A percentile compares a stretch with the other conserved stretches of the same genome.
These are phyloP conservation scores for Ceratocystis papillata DNA, from an alignment of 2,329 filamentous ascomycete species.

Conservation along the genomic window DNA sequence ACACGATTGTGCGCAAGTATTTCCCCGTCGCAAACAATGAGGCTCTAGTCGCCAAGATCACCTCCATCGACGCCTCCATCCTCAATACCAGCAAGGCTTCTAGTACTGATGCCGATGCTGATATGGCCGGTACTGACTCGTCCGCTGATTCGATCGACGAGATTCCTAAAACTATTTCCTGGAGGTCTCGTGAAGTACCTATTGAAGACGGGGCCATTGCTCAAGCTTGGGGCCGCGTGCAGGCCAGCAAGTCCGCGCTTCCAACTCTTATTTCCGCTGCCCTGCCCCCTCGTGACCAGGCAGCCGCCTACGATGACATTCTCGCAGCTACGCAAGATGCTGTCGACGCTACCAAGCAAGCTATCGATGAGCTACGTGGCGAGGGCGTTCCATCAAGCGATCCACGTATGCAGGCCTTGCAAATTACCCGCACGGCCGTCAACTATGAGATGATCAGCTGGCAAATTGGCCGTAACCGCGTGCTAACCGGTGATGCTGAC, in stretches of 20 bases:
- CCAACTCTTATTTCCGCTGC: slow-evolving; percentile 33
- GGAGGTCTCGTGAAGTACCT: slow-evolving; percentile 74
- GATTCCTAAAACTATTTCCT: slow-evolving; percentile 64
- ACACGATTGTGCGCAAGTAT: slow-evolving; percentile 64
- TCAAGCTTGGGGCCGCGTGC: slow-evolving; percentile 62
- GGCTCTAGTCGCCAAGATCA: slow-evolving; percentile 54
- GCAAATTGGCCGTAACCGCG: slow-evolving; percentile 85
- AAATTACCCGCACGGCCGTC: slow-evolving; percentile 84
- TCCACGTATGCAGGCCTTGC: slow-evolving; percentile 77
- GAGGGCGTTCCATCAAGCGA: slow-evolving; percentile 81
- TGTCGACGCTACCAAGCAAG: slow-evolving; percentile 83
- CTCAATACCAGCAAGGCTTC: slow-evolving; percentile 41
- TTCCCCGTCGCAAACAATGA: slow-evolving; percentile 55
- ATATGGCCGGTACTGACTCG: slow-evolving; percentile 31
- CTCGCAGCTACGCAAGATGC: slow-evolving; percentile 86
- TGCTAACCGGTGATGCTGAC: slow-evolving; percentile 73
- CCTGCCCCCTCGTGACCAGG: slow-evolving; percentile 53
- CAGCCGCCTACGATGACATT: slow-evolving; percentile 81
- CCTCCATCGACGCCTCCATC: slow-evolving; percentile 57
- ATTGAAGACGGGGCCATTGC: slow-evolving; percentile 91
- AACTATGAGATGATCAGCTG: slow-evolving; percentile 91
- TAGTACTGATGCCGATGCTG: neutral
- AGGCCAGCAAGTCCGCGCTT: slow-evolving; percentile 33
- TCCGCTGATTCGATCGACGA: slow-evolving; percentile 41
- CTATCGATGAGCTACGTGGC: slow-evolving; percentile 76